A percentile compares a stretch with the other conserved stretches of the same genome.
Conservation (phyloP, 768 basidiomycete genomes). For the Sistotremastrum niveocremeum region DNA sequence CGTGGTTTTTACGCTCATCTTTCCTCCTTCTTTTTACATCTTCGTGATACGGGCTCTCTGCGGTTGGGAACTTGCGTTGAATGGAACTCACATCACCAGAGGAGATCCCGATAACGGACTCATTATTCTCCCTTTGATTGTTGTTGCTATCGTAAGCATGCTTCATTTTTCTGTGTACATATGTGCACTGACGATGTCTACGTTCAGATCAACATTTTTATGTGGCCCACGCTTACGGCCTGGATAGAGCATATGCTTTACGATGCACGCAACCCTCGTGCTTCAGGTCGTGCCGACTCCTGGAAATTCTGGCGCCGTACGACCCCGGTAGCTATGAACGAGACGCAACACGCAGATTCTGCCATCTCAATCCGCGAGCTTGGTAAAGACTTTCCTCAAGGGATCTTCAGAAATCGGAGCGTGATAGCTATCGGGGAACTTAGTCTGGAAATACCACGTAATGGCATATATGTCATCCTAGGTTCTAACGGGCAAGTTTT, state of each 20-base stretch:
- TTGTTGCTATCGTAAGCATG: constrained; percentile 46
- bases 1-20: constrained; percentile 52
- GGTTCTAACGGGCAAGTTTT: constrained; percentile 52
- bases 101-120: constrained; percentile 49
- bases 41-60: constrained; percentile 56
- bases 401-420: constrained; percentile 33
- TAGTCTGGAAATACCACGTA: constrained; percentile 53
- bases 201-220: constrained; percentile 49
- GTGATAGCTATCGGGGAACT: constrained; percentile 57
- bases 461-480: constrained; percentile 64
- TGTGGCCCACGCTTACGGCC: constrained; percentile 59
- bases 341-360: constrained; percentile 18
- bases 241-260: constrained; percentile 48
- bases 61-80: constrained; percentile 49
- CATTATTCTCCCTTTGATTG: constrained; percentile 40
- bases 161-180: neutral
- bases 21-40: constrained; percentile 66
- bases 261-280: constrained; percentile 33
- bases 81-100: constrained; percentile 38
- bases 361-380: constrained; percentile 54
- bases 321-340: constrained; percentile 3
- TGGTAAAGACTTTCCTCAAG: constrained; percentile 42
- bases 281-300: constrained; percentile 2
- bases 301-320: constrained; percentile 12
- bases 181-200: neutral